phyloP scores from a whole-genome alignment of 768 basidiomycete genomes.

The Pleurotus ostreatus region DNA sequence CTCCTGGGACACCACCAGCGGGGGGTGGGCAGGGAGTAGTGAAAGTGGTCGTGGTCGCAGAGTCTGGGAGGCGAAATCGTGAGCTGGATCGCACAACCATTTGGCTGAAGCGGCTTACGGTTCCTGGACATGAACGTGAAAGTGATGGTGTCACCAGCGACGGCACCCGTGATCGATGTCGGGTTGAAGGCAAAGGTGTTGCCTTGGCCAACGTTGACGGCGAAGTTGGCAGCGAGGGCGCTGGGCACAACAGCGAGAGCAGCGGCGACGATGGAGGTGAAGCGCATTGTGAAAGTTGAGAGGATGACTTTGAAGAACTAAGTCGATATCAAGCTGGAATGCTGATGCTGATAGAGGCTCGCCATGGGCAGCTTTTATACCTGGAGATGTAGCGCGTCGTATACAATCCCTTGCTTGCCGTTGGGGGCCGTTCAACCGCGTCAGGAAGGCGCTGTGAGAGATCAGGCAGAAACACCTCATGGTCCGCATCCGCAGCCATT shows the following conservation, averaged over 20 bases:
- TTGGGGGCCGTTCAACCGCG: not conserved
- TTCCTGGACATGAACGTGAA: conserved; percentile 4
- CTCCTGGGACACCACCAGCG: not conserved
- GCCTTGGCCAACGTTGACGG: conserved; percentile 5
- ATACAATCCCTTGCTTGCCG: not conserved
- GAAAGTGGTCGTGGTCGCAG: not conserved
- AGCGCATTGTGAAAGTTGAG: not conserved
- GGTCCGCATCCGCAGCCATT: not conserved
- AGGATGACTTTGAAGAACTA: not conserved
- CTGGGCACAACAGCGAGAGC: not conserved
- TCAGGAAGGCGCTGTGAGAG: not conserved
- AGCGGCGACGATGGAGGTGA: conserved; percentile 4
- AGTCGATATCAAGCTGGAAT: not conserved
- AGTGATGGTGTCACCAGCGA: conserved; percentile 4
- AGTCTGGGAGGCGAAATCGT: not conserved
- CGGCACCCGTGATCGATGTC: conserved; percentile 2
- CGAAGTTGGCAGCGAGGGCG: not conserved
- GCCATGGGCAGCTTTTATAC: not conserved
- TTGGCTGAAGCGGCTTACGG: not conserved
- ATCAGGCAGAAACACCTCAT: not conserved
- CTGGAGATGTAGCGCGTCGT: not conserved
- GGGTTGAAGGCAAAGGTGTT: conserved; percentile 8
- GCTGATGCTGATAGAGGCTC: not conserved
- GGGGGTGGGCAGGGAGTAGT: not conserved
- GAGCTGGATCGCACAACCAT: no score